These are phyloP conservation scores for Chrysanthemum seticuspe DNA, from an alignment of 129 eudicot genomes.

Conservation along the genomic window DNA sequence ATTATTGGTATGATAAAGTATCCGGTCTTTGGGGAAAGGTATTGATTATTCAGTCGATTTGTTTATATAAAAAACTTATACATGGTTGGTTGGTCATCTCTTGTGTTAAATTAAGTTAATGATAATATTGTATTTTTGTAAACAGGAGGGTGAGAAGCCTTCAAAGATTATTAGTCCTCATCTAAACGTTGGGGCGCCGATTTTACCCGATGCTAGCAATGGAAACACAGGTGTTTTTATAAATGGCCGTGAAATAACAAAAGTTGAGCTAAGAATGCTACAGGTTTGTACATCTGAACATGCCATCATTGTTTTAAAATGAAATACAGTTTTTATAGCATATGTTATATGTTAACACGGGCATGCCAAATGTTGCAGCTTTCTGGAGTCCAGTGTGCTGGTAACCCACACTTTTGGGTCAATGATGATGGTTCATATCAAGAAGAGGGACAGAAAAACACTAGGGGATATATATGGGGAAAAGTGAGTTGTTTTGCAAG, in stretches of 20 bases:
- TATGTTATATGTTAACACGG: not conserved
- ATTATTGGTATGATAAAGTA: constrained; percentile 98
- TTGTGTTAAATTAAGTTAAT: constrained; percentile 16
- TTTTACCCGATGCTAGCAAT: constrained; percentile 80
- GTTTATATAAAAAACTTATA: constrained; percentile 3
- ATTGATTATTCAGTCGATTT: constrained; percentile 12
- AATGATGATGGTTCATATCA: constrained; percentile 99
- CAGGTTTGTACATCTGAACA: constrained; percentile 54
- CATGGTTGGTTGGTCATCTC: constrained; percentile 3
- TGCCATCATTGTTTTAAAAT: not conserved
- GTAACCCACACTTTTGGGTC: constrained; percentile 99
- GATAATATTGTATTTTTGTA: constrained; percentile 18
- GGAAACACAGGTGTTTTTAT: constrained; percentile 93
- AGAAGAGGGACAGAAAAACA: constrained; percentile 98
- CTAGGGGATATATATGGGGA: constrained; percentile 98
- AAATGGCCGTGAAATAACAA: constrained; percentile 96
- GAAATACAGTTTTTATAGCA: not conserved
- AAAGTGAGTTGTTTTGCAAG: constrained; percentile 50
- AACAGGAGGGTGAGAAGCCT: constrained; percentile 97
- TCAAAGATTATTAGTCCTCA: constrained; percentile 87
- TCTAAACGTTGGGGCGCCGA: constrained; percentile 86
- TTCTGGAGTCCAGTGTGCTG: constrained; percentile 99
- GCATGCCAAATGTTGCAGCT: constrained; percentile 45
- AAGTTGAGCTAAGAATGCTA: constrained; percentile 90
- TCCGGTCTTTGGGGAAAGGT: constrained; percentile 99